Evolutionary conservation across 148 eudicot species (phyloP).

Genomic region (Rhododendron molle): DNA sequence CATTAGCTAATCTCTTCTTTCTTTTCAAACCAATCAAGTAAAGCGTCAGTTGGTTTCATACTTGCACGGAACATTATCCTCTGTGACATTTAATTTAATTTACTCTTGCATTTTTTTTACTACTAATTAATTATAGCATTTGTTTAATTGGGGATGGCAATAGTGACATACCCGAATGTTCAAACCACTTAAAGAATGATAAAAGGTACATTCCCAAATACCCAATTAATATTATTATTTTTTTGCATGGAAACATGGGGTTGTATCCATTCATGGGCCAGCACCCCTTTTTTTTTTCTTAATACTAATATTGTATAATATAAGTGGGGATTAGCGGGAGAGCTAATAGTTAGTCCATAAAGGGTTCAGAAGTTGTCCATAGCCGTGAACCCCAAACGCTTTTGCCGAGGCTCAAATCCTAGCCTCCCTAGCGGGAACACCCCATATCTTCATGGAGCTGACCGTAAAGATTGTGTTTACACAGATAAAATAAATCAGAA

Average conservation of each 20-base stretch:
- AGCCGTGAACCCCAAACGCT: too few species aligned
- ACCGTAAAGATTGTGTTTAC: not conserved
- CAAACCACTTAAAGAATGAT: not conserved
- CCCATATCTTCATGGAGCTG: too few species aligned
- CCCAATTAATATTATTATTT: too few species aligned
- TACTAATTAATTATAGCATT: not conserved
- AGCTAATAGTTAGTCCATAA: too few species aligned
- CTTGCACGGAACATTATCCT: slow-evolving; percentile 16
- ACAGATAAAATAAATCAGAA: not conserved
- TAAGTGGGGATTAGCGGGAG: too few species aligned
- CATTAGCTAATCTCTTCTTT: not conserved
- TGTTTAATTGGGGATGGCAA: not conserved
- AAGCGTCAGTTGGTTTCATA: slow-evolving; percentile 14
- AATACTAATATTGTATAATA: too few species aligned
- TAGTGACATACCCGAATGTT: not conserved
- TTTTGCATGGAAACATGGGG: not conserved
- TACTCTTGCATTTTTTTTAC: not conserved
- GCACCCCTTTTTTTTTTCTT: not conserved
- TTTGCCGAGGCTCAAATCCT: too few species aligned
- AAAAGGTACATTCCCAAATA: not conserved
- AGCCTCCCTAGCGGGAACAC: too few species aligned
- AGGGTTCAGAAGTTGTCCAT: too few species aligned
- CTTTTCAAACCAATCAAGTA: slow-evolving; percentile 6
- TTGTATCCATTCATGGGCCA: not conserved
- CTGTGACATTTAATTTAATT: not conserved